Percentiles rank a stretch among this genome's conserved stretches.
Evolutionary conservation across 306 rosid genomes (phyloP).

Genomic region (Lablab purpureus): DNA sequence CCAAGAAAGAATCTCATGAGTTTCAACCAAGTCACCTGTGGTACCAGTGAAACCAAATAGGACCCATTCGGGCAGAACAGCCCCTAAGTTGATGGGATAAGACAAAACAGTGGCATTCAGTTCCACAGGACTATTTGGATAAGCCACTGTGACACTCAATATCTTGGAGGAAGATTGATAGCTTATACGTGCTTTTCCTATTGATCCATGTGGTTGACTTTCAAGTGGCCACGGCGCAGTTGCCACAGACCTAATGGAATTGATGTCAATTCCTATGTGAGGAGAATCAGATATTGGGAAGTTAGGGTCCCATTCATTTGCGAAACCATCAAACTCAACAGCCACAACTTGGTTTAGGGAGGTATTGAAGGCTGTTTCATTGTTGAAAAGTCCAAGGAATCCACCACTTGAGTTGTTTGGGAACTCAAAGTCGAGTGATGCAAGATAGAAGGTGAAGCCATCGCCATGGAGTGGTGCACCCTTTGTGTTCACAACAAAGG

Average conservation of each 20-base stretch:
- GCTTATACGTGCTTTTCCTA: conserved; percentile 41
- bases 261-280: conserved; percentile 56
- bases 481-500: conserved; percentile 26
- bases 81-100: conserved; percentile 2
- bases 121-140: conserved; percentile 23
- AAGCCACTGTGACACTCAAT: conserved; percentile 27
- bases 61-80: conserved; percentile 27
- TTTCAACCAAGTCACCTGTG: too few species aligned
- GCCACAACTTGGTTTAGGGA: conserved; percentile 27
- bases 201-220: not conserved
- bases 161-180: not conserved
- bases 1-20: too few species aligned
- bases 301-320: conserved; percentile 42
- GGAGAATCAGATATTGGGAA: not conserved
- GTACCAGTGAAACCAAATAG: too few species aligned
- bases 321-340: conserved; percentile 51
- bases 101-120: not conserved
- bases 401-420: too few species aligned
- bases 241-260: conserved; percentile 39
- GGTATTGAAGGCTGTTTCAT: conserved; percentile 17
- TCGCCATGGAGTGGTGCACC: conserved; percentile 13
- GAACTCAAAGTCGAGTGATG: not conserved
- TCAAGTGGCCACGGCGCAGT: conserved; percentile 28
- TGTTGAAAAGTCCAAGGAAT: conserved; percentile 44
- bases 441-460: conserved; percentile 48